A percentile compares a stretch with the other conserved stretches of the same genome.
These are phyloP conservation scores for Saccharomyces paradoxus DNA, from an alignment of 805 yeast genomes.

Conservation along the genomic window DNA sequence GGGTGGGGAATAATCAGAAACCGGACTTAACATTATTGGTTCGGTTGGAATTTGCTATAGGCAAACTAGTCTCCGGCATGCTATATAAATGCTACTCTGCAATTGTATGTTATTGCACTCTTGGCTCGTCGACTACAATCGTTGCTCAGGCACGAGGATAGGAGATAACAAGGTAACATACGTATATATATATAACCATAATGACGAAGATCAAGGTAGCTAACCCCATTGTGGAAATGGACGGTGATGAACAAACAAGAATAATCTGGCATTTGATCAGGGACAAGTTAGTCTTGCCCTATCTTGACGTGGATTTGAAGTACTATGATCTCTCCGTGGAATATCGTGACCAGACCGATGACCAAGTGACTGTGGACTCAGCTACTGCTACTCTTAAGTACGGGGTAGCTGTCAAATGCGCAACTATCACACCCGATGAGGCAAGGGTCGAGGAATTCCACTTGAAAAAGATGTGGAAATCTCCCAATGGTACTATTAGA, in stretches of 20 bases:
- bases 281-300: constrained; percentile 78
- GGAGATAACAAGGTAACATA: not conserved
- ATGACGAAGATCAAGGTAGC: constrained; percentile 59
- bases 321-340: constrained; percentile 87
- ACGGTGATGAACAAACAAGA: constrained; percentile 96
- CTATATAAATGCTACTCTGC: not conserved
- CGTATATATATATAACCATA: not conserved
- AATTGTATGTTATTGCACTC: not conserved
- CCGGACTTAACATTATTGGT: not conserved
- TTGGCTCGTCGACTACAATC: not conserved
- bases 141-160: not conserved
- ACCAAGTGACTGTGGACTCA: constrained; percentile 80
- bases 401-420: constrained; percentile 94
- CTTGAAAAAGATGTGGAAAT: constrained; percentile 93
- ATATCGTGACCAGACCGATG: constrained; percentile 80
- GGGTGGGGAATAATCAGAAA: not conserved
- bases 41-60: not conserved
- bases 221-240: constrained; percentile 92
- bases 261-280: constrained; percentile 90
- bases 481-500: constrained; percentile 95
- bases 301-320: constrained; percentile 76
- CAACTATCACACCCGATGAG: constrained; percentile 97
- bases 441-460: constrained; percentile 86
- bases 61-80: not conserved
- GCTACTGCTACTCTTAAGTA: constrained; percentile 83